Percentiles rank a stretch among this genome's conserved stretches.
Conservation (phyloP, 371 early-diverging fungal genomes). For the Mucor sp. region DNA sequence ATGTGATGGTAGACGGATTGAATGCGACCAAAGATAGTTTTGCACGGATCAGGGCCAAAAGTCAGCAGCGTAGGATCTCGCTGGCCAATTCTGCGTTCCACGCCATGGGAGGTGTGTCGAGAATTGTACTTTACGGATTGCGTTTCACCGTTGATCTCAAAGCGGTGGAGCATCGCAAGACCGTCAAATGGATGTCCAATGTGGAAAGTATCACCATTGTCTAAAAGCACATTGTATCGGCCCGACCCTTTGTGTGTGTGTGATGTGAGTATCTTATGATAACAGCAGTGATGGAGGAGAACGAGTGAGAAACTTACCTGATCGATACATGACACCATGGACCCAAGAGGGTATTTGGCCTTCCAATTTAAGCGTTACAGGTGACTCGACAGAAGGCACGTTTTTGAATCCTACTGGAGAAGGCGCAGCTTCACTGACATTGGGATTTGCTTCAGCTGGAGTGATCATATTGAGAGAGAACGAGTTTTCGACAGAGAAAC, state of each 20-base stretch:
- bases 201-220: constrained; percentile 54
- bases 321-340: constrained; percentile 57
- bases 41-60: constrained; percentile 63
- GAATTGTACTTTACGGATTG: constrained; percentile 41
- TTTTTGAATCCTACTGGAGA: constrained; percentile 56
- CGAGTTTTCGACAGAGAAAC: neutral
- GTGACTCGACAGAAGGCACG: constrained; percentile 47
- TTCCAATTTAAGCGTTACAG: constrained; percentile 39
- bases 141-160: constrained; percentile 35
- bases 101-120: constrained; percentile 49
- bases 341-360: constrained; percentile 64
- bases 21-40: constrained; percentile 58
- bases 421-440: constrained; percentile 31
- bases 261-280: neutral
- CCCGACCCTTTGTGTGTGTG: constrained; percentile 37
- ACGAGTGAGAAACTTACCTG: constrained; percentile 33
- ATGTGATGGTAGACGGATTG: constrained; percentile 49
- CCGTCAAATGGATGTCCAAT: constrained; percentile 70
- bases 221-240: constrained; percentile 41
- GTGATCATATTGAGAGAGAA: constrained; percentile 28
- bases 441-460: constrained; percentile 34
- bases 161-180: constrained; percentile 58
- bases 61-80: constrained; percentile 46
- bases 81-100: constrained; percentile 37
- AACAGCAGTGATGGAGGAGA: too few species aligned